phyloP scores from a whole-genome alignment of 2,329 filamentous ascomycete genomes.

The Sclerotiophoma versabilis region DNA sequence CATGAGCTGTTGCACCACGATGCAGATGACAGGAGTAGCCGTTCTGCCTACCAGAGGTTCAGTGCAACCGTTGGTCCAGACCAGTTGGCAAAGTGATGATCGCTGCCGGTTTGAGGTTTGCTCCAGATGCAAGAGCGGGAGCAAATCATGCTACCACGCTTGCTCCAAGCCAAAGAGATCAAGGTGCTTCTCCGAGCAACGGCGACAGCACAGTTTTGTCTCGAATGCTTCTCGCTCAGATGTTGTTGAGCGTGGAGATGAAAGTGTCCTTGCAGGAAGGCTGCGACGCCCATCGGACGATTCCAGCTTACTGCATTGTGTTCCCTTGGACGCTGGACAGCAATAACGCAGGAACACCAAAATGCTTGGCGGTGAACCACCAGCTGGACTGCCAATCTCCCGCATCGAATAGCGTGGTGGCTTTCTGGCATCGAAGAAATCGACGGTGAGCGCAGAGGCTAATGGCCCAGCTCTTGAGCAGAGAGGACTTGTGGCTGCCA shows the following conservation, averaged over 20 bases:
- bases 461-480: neutral
- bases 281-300: constrained; percentile 17
- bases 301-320: neutral
- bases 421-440: neutral
- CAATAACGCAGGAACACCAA: constrained; percentile 1
- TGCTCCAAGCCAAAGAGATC: constrained; percentile 7
- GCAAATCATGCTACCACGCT: constrained; percentile 4
- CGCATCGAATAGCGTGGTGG: neutral
- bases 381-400: neutral
- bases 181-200: constrained; percentile 2
- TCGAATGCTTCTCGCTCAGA: constrained; percentile 3
- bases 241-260: constrained; percentile 18
- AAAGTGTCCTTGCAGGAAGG: constrained; percentile 16
- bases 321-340: constrained; percentile 1
- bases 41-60: constrained; percentile 4
- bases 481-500: neutral
- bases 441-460: neutral
- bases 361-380: neutral
- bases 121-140: constrained; percentile 19
- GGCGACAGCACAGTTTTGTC: neutral
- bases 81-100: constrained; percentile 20
- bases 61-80: constrained; percentile 8
- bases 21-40: constrained; percentile 4
- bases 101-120: constrained; percentile 24
- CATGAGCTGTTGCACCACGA: constrained; percentile 25